Base-by-base conservation (phyloP, 2,329 filamentous ascomycete genomes). In the Xylariaceae sp. region DNA sequence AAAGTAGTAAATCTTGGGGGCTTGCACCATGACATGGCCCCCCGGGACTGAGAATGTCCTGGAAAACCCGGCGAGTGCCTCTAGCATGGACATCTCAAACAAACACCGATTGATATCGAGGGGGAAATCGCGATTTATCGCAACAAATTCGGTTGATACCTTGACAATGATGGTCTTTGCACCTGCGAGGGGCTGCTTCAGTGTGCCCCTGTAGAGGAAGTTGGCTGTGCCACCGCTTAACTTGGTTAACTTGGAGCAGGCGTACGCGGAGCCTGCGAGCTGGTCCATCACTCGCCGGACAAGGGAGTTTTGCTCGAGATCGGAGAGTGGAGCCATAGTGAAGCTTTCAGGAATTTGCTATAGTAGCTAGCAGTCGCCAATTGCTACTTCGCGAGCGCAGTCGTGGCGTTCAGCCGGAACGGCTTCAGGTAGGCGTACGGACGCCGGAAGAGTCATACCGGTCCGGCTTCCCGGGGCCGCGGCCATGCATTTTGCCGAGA, bases 211-310 rank as follows among this genome's bases (percentile, higher is more conserved):
- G 35, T 47, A 51, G 39, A 51, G 35, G 41, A 51, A 51, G 44
- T 51, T 51, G 40, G 48, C 44, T n/a, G 48, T 51, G 33, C 48
- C 48, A 15, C 44, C 44, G 15, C 39, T 31, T 15, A 51, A 38
- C 40, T 33, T 41, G 5, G 27, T 19, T 27, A 51, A 35, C 1
- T 19, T 40, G 17, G 44, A 51, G 39, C 44, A 51, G 41, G 48
- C 48, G 18, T 46, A 50, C 4, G 43, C 19, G 9, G 48, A 19
- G n/a, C 36, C n/a, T 1, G 33, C 22, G 15, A 44, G 38, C 12
- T 44, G 33, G 36, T 44, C 41, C 30, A 40, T 6, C 6, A 41
- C 42, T 15, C 40, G 42, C 14, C 18, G 39, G 39, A 41, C 39
- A 12, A 41, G 39, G 39, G 39, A 12, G 12, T 17, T 5, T 15